Base-by-base conservation (phyloP, 495 filamentous ascomycete genomes). In the Clohesyomyces aquaticus region DNA sequence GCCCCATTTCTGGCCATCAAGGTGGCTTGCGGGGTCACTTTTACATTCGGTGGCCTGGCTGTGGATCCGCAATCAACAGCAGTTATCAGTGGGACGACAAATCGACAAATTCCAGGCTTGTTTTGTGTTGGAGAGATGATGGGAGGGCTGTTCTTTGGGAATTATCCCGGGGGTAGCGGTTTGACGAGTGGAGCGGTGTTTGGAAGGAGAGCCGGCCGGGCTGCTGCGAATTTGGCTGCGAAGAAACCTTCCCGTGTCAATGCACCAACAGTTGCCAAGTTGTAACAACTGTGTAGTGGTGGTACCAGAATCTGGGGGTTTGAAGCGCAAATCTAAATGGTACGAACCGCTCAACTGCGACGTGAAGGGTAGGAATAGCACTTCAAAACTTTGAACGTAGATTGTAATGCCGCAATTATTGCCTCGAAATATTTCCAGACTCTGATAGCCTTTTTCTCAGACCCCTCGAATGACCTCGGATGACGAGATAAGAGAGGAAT, bases 111-210 rank as follows among this genome's bases (percentile, higher is more conserved):
- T 14, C 77, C 77, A 2, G 83, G 84, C 0, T 65, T 87, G 38
- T 85, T 76, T 48, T 83, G 80, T 61, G 79, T 74, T 1, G 86
- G 85, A 0, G 85, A 88, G 73, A 83, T 88, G 81, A 55, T 87
- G 0, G 86, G 84, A 3, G 84, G 84, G 0, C 58, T 88, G 19
- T 88, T 86, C 70, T 83, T 82, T 67, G 76, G 81, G 9, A 87
- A 88, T 63, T 88, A 88, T 67, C 83, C 85, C 0, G 85, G 85
- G 12, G 85, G 85, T 1, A 85, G 81, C 66, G 85, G 85, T 0
- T 72, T 88, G 67, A 88, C 84, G 0, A 77, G 80, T 18, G 83
- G 84, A 21, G 72, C 81, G 1, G 82, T 85, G 0, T 85, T 85
- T 76, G 83, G 83, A 10, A 73, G 82, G 9, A 74, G 76, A 35